Evolutionary conservation across 345 rosid species (phyloP).

Genomic region (Schrenkiella parvula): DNA sequence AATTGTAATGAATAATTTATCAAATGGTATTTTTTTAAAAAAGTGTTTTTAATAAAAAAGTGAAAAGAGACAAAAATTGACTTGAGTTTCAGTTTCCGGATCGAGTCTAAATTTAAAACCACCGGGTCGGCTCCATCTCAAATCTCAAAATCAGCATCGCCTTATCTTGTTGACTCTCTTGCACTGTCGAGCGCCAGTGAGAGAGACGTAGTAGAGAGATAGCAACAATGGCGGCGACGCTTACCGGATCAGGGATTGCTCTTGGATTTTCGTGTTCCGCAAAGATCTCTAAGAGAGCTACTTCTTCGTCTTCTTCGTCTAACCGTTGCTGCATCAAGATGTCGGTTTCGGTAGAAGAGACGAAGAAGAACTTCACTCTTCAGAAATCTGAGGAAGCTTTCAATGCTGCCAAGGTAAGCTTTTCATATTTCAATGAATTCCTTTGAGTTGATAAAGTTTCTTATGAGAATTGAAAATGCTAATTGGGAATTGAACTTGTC

Average conservation of each 20-base stretch:
- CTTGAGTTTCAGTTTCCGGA: background rate
- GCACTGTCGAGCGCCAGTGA: background rate
- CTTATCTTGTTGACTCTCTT: conserved; percentile 14
- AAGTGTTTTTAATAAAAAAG: background rate
- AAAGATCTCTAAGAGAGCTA: conserved; percentile 16
- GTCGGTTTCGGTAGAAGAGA: conserved; percentile 50
- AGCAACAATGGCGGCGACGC: conserved; percentile 33
- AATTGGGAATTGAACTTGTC: too few relatives aligned
- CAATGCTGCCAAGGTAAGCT: conserved; percentile 56
- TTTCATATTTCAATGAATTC: too few relatives aligned
- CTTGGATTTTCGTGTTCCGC: conserved; percentile 40
- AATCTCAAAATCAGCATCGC: background rate
- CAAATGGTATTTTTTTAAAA: too few relatives aligned
- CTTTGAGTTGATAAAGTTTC: too few relatives aligned
- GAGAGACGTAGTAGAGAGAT: background rate
- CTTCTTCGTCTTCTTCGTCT: conserved; percentile 26
- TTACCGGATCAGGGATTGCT: conserved; percentile 38
- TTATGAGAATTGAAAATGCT: too few relatives aligned
- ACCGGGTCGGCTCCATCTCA: background rate
- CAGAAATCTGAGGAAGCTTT: conserved; percentile 82
- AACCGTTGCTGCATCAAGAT: conserved; percentile 37
- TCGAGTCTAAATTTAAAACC: background rate
- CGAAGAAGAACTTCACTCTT: conserved; percentile 49
- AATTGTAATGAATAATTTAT: too few relatives aligned
- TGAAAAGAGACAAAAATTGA: background rate